Base-by-base conservation (phyloP, 225 moss, liverwort and hornwort species). In the Straminergon stramineum region DNA sequence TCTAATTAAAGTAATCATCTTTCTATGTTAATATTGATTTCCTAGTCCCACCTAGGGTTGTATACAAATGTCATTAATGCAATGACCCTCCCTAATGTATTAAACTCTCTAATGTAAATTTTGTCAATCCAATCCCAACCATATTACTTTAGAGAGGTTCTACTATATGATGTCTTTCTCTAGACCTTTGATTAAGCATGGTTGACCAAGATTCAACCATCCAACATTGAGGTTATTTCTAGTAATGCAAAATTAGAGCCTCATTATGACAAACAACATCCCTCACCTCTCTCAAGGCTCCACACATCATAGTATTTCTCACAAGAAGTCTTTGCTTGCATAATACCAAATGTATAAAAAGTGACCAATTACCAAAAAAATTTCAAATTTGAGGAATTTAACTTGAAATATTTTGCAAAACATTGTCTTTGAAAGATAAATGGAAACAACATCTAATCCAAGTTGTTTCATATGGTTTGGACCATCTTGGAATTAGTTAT, bases 241-340 rank as follows among this genome's bases (percentile, higher is more conserved):
- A 37, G 12, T 22, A 69, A 22, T 69, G n/a, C 22, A n/a, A 69
- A 67, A 69, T 1, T 37, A 68, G 4, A 68, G 21, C 4, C 7
- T n/a, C 68, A 68, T 68, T n/a, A 22, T 37, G 37, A n/a, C 68
- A 68, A 37, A n/a, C n/a, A n/a, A n/a, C 6, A 68, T 35, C 35
- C 10, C 5, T 66, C 10, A 5, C 35, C 1, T 10, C 0, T 34
- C 5, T 5, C 1, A 3, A 21, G 3, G 68, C 20, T 1, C 0
- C 0, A 0, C 4, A 12, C 13, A 37, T 68, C n/a, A 12, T 7
- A 37, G 21, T 68, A 12, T n/a, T 66, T 68, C 3, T 68, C 20
- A 68, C 6, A 2, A 19, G 10, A 6, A 67, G 11, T 4, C n/a
- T 37, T 68, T 68, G 34, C 4, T 68, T 68, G 21, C 21, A 8